Evolutionary conservation across 495 filamentous ascomycete species (phyloP), one percentile per base, ranked within the genome.

Genomic region (Penicillium malachiteum): DNA sequence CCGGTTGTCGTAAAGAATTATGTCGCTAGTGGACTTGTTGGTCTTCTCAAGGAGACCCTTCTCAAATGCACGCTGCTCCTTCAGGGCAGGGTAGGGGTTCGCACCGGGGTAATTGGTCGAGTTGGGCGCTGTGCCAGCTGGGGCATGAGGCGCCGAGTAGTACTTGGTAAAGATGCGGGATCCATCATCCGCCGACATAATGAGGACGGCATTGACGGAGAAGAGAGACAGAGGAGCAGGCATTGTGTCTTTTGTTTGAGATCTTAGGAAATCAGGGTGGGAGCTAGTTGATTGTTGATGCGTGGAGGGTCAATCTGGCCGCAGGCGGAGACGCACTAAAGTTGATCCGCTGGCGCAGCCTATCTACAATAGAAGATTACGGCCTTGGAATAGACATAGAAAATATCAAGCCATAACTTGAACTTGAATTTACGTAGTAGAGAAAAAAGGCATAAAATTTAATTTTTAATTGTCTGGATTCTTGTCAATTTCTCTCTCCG

Each of bases 31-130:
- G 65, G 92, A 90, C 78, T 98, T 98, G 60, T 89, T 91, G 13
- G 94, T 98, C 82, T 98, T 98, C 56, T 94, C 90, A 42, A 96
- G 75, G 21, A 98, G 82, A 12, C 91, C 94, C 77, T 97, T 96
- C 73, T 98, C 94, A 68, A 98, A 98, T 6, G 88, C 82, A 63
- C 91, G 94, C 72, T 98, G 94, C 55, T 93, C 86, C 71, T 96
- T 96, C 35, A 95, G 69, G 38, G 89, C 90, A 17, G 91, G 85
- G 75, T 96, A 97, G 40, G 95, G 91, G 67, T 89, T 89, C 56
- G 81, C 76, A 59, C 83, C 84, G 18, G 83, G 83, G 70, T 79
- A 81, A 62, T 82, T 73, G 57, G 77, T 80, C 12, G 78, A 71
- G 61, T 73, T 71, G 41, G 80, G 64, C 31, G 76, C 71, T 50